Evolutionary conservation across 2,329 filamentous ascomycete genomes (phyloP).

Genomic region (Aureobasidium sp.): DNA sequence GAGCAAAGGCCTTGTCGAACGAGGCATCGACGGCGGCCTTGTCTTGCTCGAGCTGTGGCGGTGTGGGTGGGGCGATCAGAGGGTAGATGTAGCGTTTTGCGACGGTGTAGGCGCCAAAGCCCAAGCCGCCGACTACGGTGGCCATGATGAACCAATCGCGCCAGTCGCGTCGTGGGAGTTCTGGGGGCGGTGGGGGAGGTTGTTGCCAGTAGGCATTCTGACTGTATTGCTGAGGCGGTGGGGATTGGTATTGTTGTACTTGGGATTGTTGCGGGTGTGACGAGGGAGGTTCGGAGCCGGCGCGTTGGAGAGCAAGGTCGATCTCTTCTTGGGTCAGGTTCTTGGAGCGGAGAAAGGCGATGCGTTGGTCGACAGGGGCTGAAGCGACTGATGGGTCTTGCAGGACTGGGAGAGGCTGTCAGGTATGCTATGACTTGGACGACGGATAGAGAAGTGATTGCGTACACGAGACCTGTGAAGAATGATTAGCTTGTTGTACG

Average conservation of each 20-base stretch:
- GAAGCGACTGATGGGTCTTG: constrained; percentile 87
- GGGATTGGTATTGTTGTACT: constrained; percentile 22
- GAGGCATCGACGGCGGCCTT: constrained; percentile 88
- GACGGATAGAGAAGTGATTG: background rate
- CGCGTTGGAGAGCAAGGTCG: constrained; percentile 71
- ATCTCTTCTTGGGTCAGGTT: constrained; percentile 97
- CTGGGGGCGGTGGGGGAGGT: constrained; percentile 46
- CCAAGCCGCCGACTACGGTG: constrained; percentile 81
- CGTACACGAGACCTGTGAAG: constrained; percentile 45
- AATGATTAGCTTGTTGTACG: constrained; percentile 23
- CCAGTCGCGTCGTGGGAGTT: constrained; percentile 79
- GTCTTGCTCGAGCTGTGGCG: constrained; percentile 87
- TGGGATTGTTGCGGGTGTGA: constrained; percentile 41
- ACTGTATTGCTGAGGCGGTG: constrained; percentile 36
- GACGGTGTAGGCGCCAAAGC: constrained; percentile 81
- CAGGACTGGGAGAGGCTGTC: constrained; percentile 54
- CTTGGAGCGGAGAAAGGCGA: constrained; percentile 91
- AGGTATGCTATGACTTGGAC: background rate
- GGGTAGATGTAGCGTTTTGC: constrained; percentile 92
- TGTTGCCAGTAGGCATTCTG: constrained; percentile 48
- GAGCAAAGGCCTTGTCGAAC: constrained; percentile 83
- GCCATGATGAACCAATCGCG: constrained; percentile 99
- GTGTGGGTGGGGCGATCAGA: constrained; percentile 85
- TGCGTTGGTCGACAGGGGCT: constrained; percentile 84
- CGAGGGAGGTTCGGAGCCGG: constrained; percentile 49